These are phyloP conservation scores for Pichia phayaonensis DNA, from an alignment of 805 yeast genomes.

Conservation along the genomic window DNA sequence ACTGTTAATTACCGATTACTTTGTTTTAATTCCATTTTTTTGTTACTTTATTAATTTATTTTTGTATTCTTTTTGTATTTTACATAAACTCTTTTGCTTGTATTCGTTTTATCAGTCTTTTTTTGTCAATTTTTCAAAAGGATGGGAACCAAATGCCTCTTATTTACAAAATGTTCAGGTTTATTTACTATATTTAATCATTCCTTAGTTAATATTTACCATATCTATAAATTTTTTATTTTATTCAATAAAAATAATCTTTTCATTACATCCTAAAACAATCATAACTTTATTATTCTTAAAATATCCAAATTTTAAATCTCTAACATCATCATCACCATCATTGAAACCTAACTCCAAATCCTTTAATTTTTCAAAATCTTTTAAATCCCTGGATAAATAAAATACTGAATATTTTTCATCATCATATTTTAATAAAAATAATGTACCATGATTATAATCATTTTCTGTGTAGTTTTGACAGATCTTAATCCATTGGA, in stretches of 20 bases:
- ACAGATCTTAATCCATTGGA: background rate
- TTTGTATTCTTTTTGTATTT: too few relatives aligned
- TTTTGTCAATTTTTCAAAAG: background rate
- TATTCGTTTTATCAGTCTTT: too few relatives aligned
- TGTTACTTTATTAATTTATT: too few relatives aligned
- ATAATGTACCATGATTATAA: background rate
- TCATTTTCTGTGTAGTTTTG: slow-evolving; percentile 1
- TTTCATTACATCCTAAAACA: slow-evolving; percentile 5
- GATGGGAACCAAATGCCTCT: too few relatives aligned
- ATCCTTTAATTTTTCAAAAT: background rate
- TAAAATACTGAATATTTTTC: background rate
- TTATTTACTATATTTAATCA: background rate
- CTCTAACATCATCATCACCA: background rate
- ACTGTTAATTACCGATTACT: background rate
- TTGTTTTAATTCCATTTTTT: too few relatives aligned
- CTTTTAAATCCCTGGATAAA: background rate
- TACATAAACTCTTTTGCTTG: too few relatives aligned
- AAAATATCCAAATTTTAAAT: slow-evolving; percentile 15
- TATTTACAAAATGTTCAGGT: too few relatives aligned
- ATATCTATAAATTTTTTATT: background rate
- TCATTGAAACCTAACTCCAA: background rate
- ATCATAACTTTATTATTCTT: slow-evolving; percentile 14
- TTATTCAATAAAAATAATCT: background rate
- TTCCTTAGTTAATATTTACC: background rate
- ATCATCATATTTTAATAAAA: background rate